These are phyloP conservation scores for Fusarium sp. DNA, from an alignment of 2,329 filamentous ascomycete genomes.

Conservation along the genomic window DNA sequence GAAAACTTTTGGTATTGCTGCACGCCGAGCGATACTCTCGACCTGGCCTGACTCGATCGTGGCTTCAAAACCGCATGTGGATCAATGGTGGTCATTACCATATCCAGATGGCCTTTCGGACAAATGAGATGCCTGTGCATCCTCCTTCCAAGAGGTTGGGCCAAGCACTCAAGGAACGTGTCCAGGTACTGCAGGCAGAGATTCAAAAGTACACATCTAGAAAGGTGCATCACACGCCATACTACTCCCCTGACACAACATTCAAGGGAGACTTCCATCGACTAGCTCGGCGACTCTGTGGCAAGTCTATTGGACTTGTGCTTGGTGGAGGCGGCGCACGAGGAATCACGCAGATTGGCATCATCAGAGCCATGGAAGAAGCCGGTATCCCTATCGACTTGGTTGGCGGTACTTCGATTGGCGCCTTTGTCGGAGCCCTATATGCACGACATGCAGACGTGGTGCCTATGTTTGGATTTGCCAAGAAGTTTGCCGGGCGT, in stretches of 20 bases:
- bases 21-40: slow-evolving; percentile 90
- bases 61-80: slow-evolving; percentile 94
- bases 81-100: slow-evolving; percentile 98
- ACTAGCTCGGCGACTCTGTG: slow-evolving; percentile 87
- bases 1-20: slow-evolving; percentile 90
- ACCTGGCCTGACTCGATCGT: slow-evolving; percentile 85
- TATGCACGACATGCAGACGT: slow-evolving; percentile 97
- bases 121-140: slow-evolving; percentile 80
- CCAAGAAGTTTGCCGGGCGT: slow-evolving; percentile 97
- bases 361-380: slow-evolving; percentile 95
- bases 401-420: slow-evolving; percentile 95
- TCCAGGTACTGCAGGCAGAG: slow-evolving; percentile 94
- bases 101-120: slow-evolving; percentile 91
- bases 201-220: slow-evolving; percentile 98
- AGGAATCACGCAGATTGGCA: slow-evolving; percentile 91
- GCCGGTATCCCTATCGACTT: slow-evolving; percentile 96
- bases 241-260: slow-evolving; percentile 90
- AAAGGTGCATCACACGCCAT: slow-evolving; percentile 86
- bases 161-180: slow-evolving; percentile 87
- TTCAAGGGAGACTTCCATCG: slow-evolving; percentile 98
- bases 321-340: slow-evolving; percentile 93
- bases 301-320: slow-evolving; percentile 93
- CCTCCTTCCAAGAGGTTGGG: slow-evolving; percentile 82
- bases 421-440: slow-evolving; percentile 91
- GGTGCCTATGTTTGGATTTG: slow-evolving; percentile 94